Conservation (phyloP, 305 asterid species). For the Fraxinus angustifolia region DNA sequence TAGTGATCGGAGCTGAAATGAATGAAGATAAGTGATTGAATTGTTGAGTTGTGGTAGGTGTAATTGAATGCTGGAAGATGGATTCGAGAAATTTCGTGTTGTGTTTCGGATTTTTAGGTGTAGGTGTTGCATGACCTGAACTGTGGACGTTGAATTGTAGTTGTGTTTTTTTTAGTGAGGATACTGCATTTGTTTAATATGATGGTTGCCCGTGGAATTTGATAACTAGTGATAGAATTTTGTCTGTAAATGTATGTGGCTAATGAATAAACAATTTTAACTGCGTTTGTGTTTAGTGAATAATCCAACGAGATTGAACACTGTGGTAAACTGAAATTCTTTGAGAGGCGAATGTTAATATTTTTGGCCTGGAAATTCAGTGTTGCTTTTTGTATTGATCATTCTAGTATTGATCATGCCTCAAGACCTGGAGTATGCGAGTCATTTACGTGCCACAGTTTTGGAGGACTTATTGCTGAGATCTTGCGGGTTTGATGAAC, state of each 20-base stretch:
- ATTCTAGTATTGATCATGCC: not conserved
- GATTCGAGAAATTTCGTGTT: slow-evolving; percentile 2
- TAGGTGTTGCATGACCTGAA: slow-evolving; percentile 18
- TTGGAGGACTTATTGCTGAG: slow-evolving; percentile 5
- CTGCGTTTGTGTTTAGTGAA: slow-evolving; percentile 2
- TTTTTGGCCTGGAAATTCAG: slow-evolving; percentile 2
- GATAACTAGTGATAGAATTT: not conserved
- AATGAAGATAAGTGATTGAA: slow-evolving; percentile 20
- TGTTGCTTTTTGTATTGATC: slow-evolving; percentile 1
- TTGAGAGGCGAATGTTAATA: not conserved
- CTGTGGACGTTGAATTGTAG: slow-evolving; percentile 12
- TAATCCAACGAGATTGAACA: not conserved
- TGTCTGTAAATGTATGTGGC: slow-evolving; percentile 14
- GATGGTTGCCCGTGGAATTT: slow-evolving; percentile 7
- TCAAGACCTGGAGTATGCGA: not conserved
- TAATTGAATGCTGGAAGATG: slow-evolving; percentile 31
- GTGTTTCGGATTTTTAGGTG: slow-evolving; percentile 21
- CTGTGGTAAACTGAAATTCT: slow-evolving; percentile 8
- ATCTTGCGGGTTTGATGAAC: not conserved
- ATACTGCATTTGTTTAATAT: slow-evolving; percentile 17
- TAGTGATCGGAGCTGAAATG: slow-evolving; percentile 33
- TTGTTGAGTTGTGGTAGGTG: slow-evolving; percentile 13
- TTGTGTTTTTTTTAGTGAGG: not conserved
- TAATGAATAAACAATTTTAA: not conserved
- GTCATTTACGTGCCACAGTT: not conserved